These are phyloP conservation scores for Globisporangium spinosum DNA, from an alignment of 352 stramenopile genomes.

Conservation along the genomic window DNA sequence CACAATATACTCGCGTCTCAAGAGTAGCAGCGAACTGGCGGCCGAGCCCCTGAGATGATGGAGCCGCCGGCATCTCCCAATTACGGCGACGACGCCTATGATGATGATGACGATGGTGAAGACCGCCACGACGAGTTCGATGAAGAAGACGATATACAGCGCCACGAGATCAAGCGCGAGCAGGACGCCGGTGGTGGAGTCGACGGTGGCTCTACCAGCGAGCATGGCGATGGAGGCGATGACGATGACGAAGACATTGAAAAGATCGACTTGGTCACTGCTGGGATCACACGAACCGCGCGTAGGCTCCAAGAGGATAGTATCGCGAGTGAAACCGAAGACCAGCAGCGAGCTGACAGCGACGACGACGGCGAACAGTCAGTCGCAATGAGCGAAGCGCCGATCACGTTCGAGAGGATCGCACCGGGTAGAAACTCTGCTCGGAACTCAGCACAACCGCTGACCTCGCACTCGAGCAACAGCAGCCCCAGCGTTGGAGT, in stretches of 20 bases:
- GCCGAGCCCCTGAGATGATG: slow-evolving; percentile 27
- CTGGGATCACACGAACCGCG: background rate
- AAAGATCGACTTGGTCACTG: background rate
- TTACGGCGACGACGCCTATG: slow-evolving; percentile 18
- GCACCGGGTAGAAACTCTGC: background rate
- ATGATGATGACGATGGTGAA: slow-evolving; percentile 19
- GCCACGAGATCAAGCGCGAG: background rate
- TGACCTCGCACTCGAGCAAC: background rate
- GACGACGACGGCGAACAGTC: slow-evolving; percentile 38
- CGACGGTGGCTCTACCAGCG: background rate
- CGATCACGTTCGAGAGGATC: slow-evolving; percentile 32
- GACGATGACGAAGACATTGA: slow-evolving; percentile 9
- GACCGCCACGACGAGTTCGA: slow-evolving; percentile 3
- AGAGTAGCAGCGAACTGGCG: background rate
- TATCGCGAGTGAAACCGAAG: slow-evolving; percentile 2
- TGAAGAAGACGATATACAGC: slow-evolving; percentile 7
- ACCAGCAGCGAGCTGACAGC: slow-evolving; percentile 9
- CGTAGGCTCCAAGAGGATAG: background rate
- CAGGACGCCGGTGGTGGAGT: background rate
- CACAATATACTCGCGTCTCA: background rate
- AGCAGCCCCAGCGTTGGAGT: background rate
- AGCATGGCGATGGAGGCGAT: background rate
- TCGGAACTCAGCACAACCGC: background rate
- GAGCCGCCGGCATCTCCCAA: slow-evolving; percentile 41
- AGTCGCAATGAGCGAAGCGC: slow-evolving; percentile 39